phyloP scores from a whole-genome alignment of 2,329 filamentous ascomycete species.

The Coniochaeta hoffmannii region DNA sequence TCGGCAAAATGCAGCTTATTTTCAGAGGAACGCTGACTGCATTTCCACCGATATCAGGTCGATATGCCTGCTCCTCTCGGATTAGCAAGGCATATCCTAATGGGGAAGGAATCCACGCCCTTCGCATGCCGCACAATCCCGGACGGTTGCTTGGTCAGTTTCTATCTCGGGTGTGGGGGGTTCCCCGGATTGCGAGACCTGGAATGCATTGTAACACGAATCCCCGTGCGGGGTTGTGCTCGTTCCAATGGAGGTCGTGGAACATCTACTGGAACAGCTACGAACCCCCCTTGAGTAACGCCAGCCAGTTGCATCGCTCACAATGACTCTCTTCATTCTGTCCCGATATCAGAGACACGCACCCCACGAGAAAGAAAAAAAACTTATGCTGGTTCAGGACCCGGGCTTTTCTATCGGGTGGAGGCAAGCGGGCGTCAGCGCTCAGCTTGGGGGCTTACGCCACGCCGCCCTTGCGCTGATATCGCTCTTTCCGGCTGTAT shows the following conservation, averaged over 20 bases:
- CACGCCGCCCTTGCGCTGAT: background rate
- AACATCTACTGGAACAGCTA: background rate
- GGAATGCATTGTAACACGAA: background rate
- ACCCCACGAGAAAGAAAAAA: background rate
- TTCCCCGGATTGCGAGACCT: background rate
- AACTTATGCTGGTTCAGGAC: background rate
- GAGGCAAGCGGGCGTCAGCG: background rate
- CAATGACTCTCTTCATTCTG: background rate
- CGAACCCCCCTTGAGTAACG: background rate
- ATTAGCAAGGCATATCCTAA: background rate
- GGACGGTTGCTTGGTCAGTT: background rate
- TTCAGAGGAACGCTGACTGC: constrained; percentile 2
- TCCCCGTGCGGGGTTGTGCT: background rate
- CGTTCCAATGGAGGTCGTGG: background rate
- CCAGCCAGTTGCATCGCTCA: background rate
- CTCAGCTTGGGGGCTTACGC: background rate
- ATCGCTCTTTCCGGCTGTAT: background rate
- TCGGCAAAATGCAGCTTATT: background rate
- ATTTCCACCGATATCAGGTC: background rate
- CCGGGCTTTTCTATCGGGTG: background rate
- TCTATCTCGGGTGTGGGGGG: background rate
- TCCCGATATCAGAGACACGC: background rate
- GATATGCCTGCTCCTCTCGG: background rate
- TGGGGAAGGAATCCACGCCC: background rate
- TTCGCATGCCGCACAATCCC: background rate